phyloP scores from a whole-genome alignment of 2,329 filamentous ascomycete genomes.

The Colletotrichum sp. region DNA sequence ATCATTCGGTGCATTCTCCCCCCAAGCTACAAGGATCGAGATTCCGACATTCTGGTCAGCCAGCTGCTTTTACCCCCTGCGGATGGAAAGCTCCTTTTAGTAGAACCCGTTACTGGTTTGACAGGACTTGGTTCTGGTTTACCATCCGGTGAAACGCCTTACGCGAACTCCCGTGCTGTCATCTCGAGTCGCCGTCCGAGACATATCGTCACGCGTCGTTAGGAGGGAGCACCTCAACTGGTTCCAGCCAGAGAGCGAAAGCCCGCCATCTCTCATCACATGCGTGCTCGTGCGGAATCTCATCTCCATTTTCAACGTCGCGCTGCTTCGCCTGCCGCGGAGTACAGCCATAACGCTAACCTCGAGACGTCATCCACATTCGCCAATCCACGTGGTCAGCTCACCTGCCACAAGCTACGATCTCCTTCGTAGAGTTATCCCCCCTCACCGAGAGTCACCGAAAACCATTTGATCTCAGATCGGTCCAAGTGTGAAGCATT shows the following conservation, averaged over 20 bases:
- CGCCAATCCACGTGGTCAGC: not conserved
- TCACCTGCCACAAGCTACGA: not conserved
- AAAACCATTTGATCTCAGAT: not conserved
- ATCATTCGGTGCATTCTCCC: not conserved
- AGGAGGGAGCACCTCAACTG: not conserved
- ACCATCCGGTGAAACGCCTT: not conserved
- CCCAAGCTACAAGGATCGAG: not conserved
- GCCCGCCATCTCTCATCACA: not conserved
- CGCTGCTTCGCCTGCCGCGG: not conserved
- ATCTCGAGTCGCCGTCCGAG: not conserved
- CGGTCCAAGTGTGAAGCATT: not conserved
- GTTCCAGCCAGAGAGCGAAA: not conserved
- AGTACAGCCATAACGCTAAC: not conserved
- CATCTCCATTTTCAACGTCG: not conserved
- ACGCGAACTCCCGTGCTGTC: not conserved
- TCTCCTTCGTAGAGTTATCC: not conserved
- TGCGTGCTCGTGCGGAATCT: not conserved
- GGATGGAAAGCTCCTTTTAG: not conserved
- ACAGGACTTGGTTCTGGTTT: not conserved
- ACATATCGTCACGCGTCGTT: conserved; percentile 9
- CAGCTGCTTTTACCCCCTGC: not conserved
- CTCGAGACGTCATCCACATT: not conserved
- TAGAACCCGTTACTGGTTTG: not conserved
- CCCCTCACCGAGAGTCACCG: not conserved
- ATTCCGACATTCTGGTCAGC: not conserved